phyloP scores from a whole-genome alignment of 75 land plant genomes.

The Pseudotsuga menziesii region DNA sequence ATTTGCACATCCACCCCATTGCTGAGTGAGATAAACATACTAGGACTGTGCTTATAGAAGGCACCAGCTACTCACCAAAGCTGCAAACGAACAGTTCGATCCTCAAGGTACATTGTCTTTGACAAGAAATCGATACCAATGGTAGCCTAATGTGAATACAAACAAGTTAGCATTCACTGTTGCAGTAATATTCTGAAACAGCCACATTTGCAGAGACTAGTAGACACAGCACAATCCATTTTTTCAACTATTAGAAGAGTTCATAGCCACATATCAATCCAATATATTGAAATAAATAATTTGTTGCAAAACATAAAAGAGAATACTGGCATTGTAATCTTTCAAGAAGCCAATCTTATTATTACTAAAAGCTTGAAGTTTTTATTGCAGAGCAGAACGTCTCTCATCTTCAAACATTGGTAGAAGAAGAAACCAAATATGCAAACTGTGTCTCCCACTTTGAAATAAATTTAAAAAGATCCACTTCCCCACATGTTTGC shows the following conservation, averaged over 20 bases:
- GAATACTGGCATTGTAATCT: background rate
- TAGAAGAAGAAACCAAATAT: background rate
- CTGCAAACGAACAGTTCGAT: conserved; percentile 50
- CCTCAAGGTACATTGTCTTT: conserved; percentile 59
- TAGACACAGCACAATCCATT: background rate
- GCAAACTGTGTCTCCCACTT: background rate
- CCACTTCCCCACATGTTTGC: background rate
- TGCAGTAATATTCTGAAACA: background rate
- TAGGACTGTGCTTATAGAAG: background rate
- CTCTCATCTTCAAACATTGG: background rate
- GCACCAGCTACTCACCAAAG: conserved; percentile 25
- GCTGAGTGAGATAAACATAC: background rate
- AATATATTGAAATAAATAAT: background rate
- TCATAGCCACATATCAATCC: background rate
- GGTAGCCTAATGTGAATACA: conserved; percentile 27
- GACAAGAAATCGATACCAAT: conserved; percentile 55
- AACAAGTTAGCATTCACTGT: conserved; percentile 7
- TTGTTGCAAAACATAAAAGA: background rate
- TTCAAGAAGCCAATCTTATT: background rate
- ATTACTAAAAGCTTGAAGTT: background rate
- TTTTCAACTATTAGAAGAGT: too few species aligned
- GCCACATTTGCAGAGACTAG: background rate
- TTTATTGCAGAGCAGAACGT: background rate
- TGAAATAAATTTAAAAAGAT: background rate
- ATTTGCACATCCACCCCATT: background rate